Evolutionary conservation across 768 basidiomycete species (phyloP), one percentile per base, ranked within the genome.

Genomic region (Leccinum boreale): DNA sequence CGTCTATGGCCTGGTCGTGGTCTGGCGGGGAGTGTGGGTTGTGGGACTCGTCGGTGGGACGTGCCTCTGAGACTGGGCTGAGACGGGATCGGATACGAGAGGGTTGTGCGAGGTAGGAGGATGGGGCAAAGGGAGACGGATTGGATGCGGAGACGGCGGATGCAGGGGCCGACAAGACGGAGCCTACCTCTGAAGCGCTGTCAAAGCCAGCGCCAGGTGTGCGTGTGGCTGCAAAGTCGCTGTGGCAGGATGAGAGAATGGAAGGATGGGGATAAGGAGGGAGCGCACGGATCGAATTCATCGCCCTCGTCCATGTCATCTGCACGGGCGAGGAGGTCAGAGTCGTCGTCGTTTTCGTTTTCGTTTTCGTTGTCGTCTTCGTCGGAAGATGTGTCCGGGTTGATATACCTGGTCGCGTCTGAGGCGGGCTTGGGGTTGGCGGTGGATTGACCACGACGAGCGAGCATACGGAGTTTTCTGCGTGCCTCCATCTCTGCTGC

Each of bases 401-500:
- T 84, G 17, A 81, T 74, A 52, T 79, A 77, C 45, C 78, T 64
- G 49, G 61, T 58, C 21, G 49, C 56, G 19, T 70, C 61, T 7
- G 75, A 63, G 0, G 67, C 56, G 4, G 65, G 59, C 48, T 67
- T 68, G 5, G 63, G 62, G 19, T 51, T 58, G 2, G 71, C 65
- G 3, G 75, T 66, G 2, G 71, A n/a, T 69, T 79, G 58, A 36
- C 72, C 68, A 15, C 79, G 73, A 12, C 88, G 81, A 5, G 86
- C 86, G 42, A 81, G 82, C 77, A 93, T 82, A 12, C 91, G 79
- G 42, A 80, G 71, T 55, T 80, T 79, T 24, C 92, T 74, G 15
- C 90, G 77, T 4, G 80, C 83, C 61, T 92, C 92, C 90, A 92
- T 92, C 69, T 94, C 90, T n/a, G 84, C 90, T 0, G 88, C 87